phyloP scores from a whole-genome alignment of 75 land plant species.

The Adiantum capillusveneris region DNA sequence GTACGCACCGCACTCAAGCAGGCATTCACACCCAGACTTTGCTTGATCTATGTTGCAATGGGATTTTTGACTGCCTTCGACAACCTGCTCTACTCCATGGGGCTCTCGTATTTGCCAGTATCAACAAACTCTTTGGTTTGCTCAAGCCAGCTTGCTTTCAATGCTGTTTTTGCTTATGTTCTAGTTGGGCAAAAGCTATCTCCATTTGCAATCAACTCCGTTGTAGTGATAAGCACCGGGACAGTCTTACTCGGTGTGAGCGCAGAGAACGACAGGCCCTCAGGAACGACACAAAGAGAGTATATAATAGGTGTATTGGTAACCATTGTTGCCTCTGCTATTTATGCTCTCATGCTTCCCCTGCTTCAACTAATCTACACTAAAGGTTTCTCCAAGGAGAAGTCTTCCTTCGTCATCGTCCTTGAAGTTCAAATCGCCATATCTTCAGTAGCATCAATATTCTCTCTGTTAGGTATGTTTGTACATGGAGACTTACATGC shows the following conservation, averaged over 20 bases:
- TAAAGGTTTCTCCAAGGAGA: constrained; percentile 1
- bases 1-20: too few relatives aligned
- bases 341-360: constrained; percentile 28
- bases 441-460: constrained; percentile 4
- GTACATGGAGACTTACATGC: constrained; percentile 20
- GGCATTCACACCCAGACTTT: background rate
- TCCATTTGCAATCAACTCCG: constrained; percentile 9
- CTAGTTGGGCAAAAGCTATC: constrained; percentile 18
- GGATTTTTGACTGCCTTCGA: constrained; percentile 48
- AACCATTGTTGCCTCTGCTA: constrained; percentile 18
- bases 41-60: constrained; percentile 1
- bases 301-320: constrained; percentile 17
- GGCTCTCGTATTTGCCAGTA: constrained; percentile 43
- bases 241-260: constrained; percentile 15
- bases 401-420: constrained; percentile 8
- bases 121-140: constrained; percentile 32
- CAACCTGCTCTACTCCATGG: constrained; percentile 47
- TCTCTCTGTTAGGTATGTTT: constrained; percentile 20
- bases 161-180: constrained; percentile 25
- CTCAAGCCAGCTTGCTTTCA: constrained; percentile 9
- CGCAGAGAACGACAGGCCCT: constrained; percentile 10
- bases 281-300: constrained; percentile 2
- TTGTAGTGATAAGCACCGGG: constrained; percentile 18
- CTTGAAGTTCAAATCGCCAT: constrained; percentile 20
- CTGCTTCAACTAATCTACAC: constrained; percentile 10